Conservation (phyloP, 1,284 basidiomycete species). For the Spongiforma sp. region DNA sequence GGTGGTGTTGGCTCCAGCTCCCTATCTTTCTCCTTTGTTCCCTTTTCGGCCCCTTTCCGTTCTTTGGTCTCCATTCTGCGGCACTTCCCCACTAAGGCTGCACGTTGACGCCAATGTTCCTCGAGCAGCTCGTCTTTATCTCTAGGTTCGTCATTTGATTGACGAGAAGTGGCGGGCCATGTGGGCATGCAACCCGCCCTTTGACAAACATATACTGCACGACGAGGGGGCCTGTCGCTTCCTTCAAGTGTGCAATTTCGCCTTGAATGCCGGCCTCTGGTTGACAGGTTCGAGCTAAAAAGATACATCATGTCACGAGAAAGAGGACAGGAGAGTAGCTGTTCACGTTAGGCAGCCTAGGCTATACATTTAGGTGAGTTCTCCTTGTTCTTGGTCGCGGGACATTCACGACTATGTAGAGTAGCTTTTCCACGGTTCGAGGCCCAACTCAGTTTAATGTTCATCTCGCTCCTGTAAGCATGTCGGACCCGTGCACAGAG, state of each 20-base stretch:
- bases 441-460: too few relatives aligned
- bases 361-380: too few relatives aligned
- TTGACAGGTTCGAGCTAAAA: conserved; percentile 88
- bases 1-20: conserved; percentile 43
- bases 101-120: conserved; percentile 76
- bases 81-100: conserved; percentile 82
- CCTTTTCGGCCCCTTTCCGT: conserved; percentile 65
- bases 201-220: conserved; percentile 30
- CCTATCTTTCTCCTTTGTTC: conserved; percentile 55
- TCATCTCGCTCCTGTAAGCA: too few relatives aligned
- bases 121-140: conserved; percentile 83
- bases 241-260: conserved; percentile 44
- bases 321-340: too few relatives aligned
- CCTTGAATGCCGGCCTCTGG: conserved; percentile 81
- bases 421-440: too few relatives aligned
- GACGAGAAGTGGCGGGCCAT: conserved; percentile 77
- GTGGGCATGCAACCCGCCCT: conserved; percentile 71
- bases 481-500: too few relatives aligned
- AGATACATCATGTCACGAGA: not conserved
- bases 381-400: too few relatives aligned
- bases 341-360: too few relatives aligned
- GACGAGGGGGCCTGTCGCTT: conserved; percentile 22
- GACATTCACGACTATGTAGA: too few relatives aligned
- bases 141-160: conserved; percentile 53
- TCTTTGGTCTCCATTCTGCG: conserved; percentile 85